phyloP scores from a whole-genome alignment of 306 rosid species.

The Astragalus glycyphyllos region DNA sequence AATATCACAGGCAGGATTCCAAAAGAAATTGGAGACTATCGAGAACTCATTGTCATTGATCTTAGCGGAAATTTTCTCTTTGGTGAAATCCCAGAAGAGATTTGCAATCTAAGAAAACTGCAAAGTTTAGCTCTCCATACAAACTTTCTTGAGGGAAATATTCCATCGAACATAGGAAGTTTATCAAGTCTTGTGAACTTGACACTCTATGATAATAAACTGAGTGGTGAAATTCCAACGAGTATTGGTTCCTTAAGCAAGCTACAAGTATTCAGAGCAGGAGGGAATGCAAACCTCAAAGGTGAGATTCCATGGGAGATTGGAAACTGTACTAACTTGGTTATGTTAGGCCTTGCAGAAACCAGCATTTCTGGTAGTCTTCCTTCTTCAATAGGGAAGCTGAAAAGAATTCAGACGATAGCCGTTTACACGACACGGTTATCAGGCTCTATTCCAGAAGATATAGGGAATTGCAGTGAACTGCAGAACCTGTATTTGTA shows the following conservation, averaged over 20 bases:
- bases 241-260: slow-evolving; percentile 64
- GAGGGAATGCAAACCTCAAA: slow-evolving; percentile 73
- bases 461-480: slow-evolving; percentile 81
- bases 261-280: slow-evolving; percentile 70
- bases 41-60: slow-evolving; percentile 61
- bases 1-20: slow-evolving; percentile 78
- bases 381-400: slow-evolving; percentile 77
- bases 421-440: slow-evolving; percentile 71
- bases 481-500: slow-evolving; percentile 72
- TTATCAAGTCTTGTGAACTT: slow-evolving; percentile 66
- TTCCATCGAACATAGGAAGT: slow-evolving; percentile 67
- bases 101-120: slow-evolving; percentile 71
- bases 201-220: slow-evolving; percentile 71
- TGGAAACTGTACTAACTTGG: slow-evolving; percentile 82
- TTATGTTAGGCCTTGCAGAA: slow-evolving; percentile 82
- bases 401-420: slow-evolving; percentile 63
- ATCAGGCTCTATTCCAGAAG: slow-evolving; percentile 87
- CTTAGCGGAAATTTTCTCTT: slow-evolving; percentile 65
- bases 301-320: slow-evolving; percentile 83
- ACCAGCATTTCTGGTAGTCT: slow-evolving; percentile 75
- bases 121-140: slow-evolving; percentile 54
- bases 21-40: slow-evolving; percentile 63
- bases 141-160: slow-evolving; percentile 69
- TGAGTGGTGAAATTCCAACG: slow-evolving; percentile 74
- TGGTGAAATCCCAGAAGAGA: slow-evolving; percentile 72